A percentile compares a stretch with the other conserved stretches of the same genome.
Conservation (phyloP, 306 rosid genomes). For the Malus sieversii region DNA sequence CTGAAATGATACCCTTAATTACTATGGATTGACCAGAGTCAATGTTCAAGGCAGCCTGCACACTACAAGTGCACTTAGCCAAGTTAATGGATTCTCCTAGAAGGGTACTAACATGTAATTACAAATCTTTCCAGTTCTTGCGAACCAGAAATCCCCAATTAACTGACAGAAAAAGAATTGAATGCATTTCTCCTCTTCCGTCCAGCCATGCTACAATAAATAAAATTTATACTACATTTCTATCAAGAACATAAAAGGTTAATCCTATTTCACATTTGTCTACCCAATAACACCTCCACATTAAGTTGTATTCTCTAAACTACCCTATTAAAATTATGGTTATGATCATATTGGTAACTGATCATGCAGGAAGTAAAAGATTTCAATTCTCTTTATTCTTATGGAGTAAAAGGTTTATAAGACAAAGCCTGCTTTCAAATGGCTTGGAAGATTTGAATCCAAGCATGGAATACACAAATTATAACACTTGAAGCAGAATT, state of each 20-base stretch:
- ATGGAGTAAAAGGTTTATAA: neutral
- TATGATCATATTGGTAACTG: neutral
- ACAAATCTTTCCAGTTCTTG: neutral
- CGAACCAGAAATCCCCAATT: neutral
- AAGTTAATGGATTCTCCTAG: slow-evolving; percentile 2
- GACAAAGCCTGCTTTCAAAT: neutral
- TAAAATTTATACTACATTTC: neutral
- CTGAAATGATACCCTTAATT: neutral
- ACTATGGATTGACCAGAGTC: neutral
- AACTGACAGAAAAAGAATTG: neutral
- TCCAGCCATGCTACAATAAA: neutral
- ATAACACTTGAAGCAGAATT: neutral
- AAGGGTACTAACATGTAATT: neutral
- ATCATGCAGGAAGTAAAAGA: neutral
- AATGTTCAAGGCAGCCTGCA: neutral
- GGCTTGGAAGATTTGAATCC: neutral
- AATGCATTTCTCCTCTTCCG: neutral
- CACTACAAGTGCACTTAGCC: neutral
- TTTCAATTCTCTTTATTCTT: neutral
- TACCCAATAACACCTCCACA: neutral
- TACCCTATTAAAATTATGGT: neutral
- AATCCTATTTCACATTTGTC: neutral
- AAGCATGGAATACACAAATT: neutral
- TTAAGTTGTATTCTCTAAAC: neutral
- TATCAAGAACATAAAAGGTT: neutral